These are phyloP conservation scores for Cucurbita moschata DNA, from an alignment of 306 rosid genomes.

Conservation along the genomic window DNA sequence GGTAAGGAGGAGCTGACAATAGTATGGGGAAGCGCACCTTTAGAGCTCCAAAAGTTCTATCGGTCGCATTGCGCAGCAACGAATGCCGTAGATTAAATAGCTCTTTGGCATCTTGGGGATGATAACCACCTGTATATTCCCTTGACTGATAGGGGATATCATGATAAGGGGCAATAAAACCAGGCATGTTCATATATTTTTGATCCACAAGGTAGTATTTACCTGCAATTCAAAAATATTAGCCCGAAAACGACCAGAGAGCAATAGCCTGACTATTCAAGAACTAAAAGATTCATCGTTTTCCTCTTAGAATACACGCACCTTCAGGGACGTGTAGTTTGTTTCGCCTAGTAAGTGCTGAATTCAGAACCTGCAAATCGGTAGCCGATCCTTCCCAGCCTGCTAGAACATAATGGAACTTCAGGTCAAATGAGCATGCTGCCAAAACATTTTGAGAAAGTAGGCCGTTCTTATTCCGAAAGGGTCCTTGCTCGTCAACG, in stretches of 20 bases:
- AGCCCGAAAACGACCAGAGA: conserved; percentile 8
- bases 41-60: conserved; percentile 44
- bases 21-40: conserved; percentile 74
- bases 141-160: conserved; percentile 31
- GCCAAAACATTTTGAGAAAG: conserved; percentile 72
- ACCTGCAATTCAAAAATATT: conserved; percentile 39
- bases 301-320: conserved; percentile 13
- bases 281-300: not conserved
- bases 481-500: conserved; percentile 89
- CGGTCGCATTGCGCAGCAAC: conserved; percentile 35
- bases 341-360: conserved; percentile 63
- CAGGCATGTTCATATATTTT: conserved; percentile 61
- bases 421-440: conserved; percentile 86
- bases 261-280: not conserved
- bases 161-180: conserved; percentile 70
- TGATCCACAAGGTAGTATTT: conserved; percentile 69
- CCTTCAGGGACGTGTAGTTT: conserved; percentile 70
- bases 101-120: conserved; percentile 56
- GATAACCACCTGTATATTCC: conserved; percentile 43
- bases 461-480: conserved; percentile 75
- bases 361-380: conserved; percentile 65
- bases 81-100: conserved; percentile 75
- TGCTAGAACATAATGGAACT: conserved; percentile 77
- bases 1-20: conserved; percentile 70
- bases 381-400: conserved; percentile 98